Evolutionary conservation across 208 protist genomes (phyloP).

Genomic region (Acanthamoeba triangularis): DNA sequence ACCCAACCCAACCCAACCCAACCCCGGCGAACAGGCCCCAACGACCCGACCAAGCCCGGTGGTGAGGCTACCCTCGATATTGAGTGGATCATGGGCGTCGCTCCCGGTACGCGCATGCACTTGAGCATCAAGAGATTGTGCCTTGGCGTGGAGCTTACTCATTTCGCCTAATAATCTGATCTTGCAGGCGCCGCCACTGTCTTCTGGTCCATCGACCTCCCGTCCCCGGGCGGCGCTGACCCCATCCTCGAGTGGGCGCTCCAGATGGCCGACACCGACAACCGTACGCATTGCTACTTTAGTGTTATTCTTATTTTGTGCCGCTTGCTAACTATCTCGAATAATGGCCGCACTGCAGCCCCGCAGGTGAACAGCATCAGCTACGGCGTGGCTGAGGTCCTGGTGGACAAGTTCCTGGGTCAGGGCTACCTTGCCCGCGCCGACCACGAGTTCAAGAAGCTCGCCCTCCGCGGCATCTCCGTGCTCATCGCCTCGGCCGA

Average conservation of each 20-base stretch:
- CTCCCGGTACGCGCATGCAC: constrained; percentile 26
- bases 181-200: constrained; percentile 59
- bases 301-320: neutral
- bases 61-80: constrained; percentile 82
- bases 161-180: neutral
- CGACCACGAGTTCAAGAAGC: constrained; percentile 77
- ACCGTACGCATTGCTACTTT: neutral
- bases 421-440: constrained; percentile 78
- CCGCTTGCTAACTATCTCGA: too few relatives aligned
- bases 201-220: constrained; percentile 80
- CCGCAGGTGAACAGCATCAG: constrained; percentile 80
- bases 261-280: constrained; percentile 46
- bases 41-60: constrained; percentile 67
- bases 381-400: constrained; percentile 75
- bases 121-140: too few relatives aligned
- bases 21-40: neutral
- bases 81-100: constrained; percentile 82
- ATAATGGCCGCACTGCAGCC: neutral
- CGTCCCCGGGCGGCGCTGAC: constrained; percentile 46
- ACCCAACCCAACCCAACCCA: neutral
- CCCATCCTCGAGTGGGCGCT: constrained; percentile 71
- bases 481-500: constrained; percentile 81
- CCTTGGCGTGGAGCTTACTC: too few relatives aligned
- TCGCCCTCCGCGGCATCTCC: constrained; percentile 77
- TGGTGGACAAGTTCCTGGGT: constrained; percentile 76